Percentiles rank a stretch among this genome's conserved stretches.
phyloP scores from a whole-genome alignment of 306 rosid species.

The Pueraria montana region DNA sequence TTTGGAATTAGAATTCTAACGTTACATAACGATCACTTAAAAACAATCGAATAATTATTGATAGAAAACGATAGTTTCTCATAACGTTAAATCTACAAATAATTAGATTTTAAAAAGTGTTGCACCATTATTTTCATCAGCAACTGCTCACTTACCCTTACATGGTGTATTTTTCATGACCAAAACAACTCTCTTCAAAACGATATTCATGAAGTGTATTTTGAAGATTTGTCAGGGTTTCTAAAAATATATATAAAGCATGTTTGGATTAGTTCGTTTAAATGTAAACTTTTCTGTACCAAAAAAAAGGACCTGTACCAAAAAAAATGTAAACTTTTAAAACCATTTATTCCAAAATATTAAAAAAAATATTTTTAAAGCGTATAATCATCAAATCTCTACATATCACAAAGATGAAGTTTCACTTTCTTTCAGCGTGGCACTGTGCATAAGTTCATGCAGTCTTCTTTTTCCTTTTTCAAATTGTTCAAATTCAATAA shows the following conservation, averaged over 20 bases:
- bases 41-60: not conserved
- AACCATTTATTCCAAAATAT: not conserved
- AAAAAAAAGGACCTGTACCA: too few species aligned
- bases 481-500: too few species aligned
- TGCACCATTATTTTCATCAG: slow-evolving; percentile 2
- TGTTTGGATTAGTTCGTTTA: not conserved
- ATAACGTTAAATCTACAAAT: not conserved
- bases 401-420: not conserved
- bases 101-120: not conserved
- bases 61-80: not conserved
- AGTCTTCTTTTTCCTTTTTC: not conserved
- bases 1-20: not conserved
- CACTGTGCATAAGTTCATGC: not conserved
- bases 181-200: too few species aligned
- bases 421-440: not conserved
- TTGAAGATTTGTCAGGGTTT: too few species aligned
- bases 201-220: not conserved
- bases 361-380: not conserved
- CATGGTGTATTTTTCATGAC: too few species aligned
- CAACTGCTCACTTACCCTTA: not conserved
- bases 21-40: not conserved
- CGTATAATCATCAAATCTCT: not conserved
- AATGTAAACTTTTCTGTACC: not conserved
- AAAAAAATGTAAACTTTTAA: not conserved
- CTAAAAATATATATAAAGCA: too few species aligned